Evolutionary conservation across 2,329 filamentous ascomycete genomes (phyloP).

Genomic region (Didymella keratinophila): DNA sequence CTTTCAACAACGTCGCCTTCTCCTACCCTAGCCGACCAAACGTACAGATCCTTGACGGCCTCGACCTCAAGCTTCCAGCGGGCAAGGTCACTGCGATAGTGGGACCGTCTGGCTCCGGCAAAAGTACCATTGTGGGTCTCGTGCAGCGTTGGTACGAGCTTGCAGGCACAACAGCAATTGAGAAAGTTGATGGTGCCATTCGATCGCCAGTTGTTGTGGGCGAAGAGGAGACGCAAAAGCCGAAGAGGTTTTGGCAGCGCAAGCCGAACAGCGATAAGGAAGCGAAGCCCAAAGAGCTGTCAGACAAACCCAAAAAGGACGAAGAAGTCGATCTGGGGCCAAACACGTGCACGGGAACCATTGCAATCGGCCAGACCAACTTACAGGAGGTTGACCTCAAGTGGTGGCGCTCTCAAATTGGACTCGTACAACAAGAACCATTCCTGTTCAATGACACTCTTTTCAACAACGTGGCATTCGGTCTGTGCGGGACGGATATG

Average conservation of each 20-base stretch:
- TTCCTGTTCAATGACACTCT: constrained; percentile 53
- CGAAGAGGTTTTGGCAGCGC: constrained; percentile 22
- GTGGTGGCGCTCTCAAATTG: constrained; percentile 58
- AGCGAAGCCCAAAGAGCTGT: background rate
- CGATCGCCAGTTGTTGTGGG: background rate
- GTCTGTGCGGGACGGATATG: constrained; percentile 53
- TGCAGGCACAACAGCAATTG: constrained; percentile 31
- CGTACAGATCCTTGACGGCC: constrained; percentile 67
- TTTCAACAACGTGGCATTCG: constrained; percentile 51
- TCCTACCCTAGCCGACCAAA: constrained; percentile 61
- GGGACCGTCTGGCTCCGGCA: constrained; percentile 75
- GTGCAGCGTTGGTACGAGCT: constrained; percentile 77
- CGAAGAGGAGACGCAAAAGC: constrained; percentile 21
- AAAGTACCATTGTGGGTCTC: constrained; percentile 76
- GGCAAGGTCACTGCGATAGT: constrained; percentile 78
- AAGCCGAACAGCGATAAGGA: constrained; percentile 5
- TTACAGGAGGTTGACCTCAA: constrained; percentile 47
- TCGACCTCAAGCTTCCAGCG: constrained; percentile 66
- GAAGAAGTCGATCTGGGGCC: constrained; percentile 34
- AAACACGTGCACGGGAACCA: constrained; percentile 44
- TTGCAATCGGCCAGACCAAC: constrained; percentile 41
- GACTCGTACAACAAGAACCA: constrained; percentile 53
- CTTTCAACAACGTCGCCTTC: constrained; percentile 46
- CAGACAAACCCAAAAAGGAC: constrained; percentile 21
- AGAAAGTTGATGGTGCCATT: constrained; percentile 11